phyloP scores from a whole-genome alignment of 352 stramenopile genomes.

The Elongisporangium undulatum region DNA sequence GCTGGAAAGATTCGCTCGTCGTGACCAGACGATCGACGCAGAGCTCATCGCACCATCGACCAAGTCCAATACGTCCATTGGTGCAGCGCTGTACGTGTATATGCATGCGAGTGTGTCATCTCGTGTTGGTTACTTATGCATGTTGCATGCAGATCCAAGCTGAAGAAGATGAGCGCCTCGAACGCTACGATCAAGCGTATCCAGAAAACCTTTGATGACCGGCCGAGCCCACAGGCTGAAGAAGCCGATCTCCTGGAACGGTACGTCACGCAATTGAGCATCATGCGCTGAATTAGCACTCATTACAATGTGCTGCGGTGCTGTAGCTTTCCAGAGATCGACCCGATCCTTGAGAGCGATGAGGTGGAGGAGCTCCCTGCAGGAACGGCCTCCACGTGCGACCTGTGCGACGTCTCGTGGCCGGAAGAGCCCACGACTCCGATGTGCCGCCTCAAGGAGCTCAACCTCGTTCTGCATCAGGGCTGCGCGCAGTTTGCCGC shows the following conservation, averaged over 20 bases:
- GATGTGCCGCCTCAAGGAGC: constrained; percentile 51
- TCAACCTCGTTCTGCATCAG: constrained; percentile 62
- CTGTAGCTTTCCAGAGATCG: constrained; percentile 44
- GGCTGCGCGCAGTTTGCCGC: constrained; percentile 72
- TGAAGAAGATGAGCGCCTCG: constrained; percentile 58
- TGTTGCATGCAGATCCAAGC: constrained; percentile 34
- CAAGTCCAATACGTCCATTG: constrained; percentile 47
- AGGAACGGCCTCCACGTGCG: constrained; percentile 32
- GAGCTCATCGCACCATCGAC: constrained; percentile 51
- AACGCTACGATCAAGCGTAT: constrained; percentile 68
- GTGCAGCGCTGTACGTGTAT: constrained; percentile 41
- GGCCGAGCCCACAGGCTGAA: constrained; percentile 32
- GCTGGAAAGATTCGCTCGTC: constrained; percentile 60
- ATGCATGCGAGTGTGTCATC: background rate
- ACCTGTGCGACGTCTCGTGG: constrained; percentile 84
- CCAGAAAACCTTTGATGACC: constrained; percentile 70
- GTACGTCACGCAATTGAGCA: constrained; percentile 1
- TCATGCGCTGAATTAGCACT: background rate
- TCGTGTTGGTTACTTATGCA: background rate
- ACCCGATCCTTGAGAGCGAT: constrained; percentile 68
- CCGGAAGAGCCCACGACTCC: constrained; percentile 47
- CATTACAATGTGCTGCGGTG: background rate
- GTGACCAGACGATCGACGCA: constrained; percentile 48
- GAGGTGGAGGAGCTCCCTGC: constrained; percentile 46
- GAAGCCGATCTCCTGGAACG: constrained; percentile 44